phyloP scores from a whole-genome alignment of 805 yeast genomes.

The Candida namnaoensis region DNA sequence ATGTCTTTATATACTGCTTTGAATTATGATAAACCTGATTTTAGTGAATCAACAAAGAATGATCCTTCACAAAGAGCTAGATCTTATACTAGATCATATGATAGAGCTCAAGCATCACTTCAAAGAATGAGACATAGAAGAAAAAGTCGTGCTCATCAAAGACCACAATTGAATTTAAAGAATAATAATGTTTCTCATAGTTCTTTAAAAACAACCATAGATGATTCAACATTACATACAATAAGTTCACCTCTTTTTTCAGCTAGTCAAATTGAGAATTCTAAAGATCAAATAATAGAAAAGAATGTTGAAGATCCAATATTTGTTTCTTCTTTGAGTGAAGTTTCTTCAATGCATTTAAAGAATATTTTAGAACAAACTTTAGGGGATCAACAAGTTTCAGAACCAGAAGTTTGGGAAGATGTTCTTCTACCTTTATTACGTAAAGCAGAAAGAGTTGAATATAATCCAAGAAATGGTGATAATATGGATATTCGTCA shows the following conservation, averaged over 20 bases:
- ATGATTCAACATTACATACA: neutral
- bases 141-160: constrained; percentile 36
- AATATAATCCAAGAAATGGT: constrained; percentile 50
- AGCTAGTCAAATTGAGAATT: no score
- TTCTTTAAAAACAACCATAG: neutral
- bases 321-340: constrained; percentile 16
- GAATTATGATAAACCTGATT: constrained; percentile 23
- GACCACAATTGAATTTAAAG: constrained; percentile 10
- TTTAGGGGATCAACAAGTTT: constrained; percentile 50
- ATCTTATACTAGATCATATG: constrained; percentile 37
- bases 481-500: constrained; percentile 82
- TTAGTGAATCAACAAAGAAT: constrained; percentile 17
- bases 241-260: no score
- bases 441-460: constrained; percentile 46
- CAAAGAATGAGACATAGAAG: constrained; percentile 53
- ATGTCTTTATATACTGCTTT: constrained; percentile 59
- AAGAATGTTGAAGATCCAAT: no score
- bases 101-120: constrained; percentile 58
- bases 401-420: constrained; percentile 50
- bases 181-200: constrained; percentile 2
- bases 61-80: constrained; percentile 25
- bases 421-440: constrained; percentile 40
- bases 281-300: neutral
- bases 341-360: constrained; percentile 33
- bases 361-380: constrained; percentile 48